Base-by-base conservation (phyloP, 345 rosid genomes). In the Brassica carinata region DNA sequence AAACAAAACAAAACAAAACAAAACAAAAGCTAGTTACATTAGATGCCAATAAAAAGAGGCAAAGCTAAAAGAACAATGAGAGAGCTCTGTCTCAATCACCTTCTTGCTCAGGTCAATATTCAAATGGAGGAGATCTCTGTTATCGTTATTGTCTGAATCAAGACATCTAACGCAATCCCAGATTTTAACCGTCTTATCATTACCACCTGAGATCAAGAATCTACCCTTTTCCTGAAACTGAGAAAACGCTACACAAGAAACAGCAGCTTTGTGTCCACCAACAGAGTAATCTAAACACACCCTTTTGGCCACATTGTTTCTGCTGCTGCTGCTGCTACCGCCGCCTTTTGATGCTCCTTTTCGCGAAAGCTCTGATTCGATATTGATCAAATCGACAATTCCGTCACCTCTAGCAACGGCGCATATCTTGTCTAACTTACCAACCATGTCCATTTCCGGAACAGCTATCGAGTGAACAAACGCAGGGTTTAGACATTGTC, bases 351-450 rank as follows among this genome's bases (percentile, higher is more conserved):
- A 83, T 79, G 72, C 19, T 75, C 88, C 99, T 83, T 90, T 90
- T 51, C 73, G 81, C 6, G 87, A 72, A 69, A 90, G 88, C 76
- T 93, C 96, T 27, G 90, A 81, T 83, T 90, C 97, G 55, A 88
- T 78, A 61, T 90, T 79, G 45, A 95, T 90, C 79, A 93, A 86
- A 73, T 89, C 88, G 26, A 90, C 84, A 72, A 72, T 82, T 15
- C 99, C 97, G 83, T 96, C 98, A 34, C 98, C 99, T 81, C 90
- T 88, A 64, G 91, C 99, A 53, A 91, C 90, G 2, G 74, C 91
- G 63, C 97, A 93, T 73, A 91, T 84, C 75, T 87, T 88, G 55
- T 73, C 92, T 40, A 90, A 70, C 58, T 85, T 91, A 67, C 89
- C 90, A 73, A 90, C 67, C 86, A 90, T 93, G 79, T 95, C 97